Evolutionary conservation across 768 basidiomycete species (phyloP).

Genomic region (Sarcodon aspratus): DNA sequence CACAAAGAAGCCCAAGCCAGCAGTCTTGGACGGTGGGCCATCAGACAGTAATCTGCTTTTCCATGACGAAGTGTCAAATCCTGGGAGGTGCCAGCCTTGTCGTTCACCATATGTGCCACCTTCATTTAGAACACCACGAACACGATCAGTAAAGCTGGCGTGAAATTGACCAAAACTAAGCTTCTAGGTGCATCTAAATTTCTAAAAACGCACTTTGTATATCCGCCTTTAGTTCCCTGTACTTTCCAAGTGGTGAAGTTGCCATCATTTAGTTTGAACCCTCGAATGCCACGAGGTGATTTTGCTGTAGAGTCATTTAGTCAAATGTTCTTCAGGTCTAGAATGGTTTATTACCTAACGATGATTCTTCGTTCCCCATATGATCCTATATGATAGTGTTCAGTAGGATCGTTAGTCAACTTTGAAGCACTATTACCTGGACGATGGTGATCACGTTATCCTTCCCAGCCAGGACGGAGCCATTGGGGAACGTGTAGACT

Average conservation of each 20-base stretch:
- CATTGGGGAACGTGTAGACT: conserved; percentile 48
- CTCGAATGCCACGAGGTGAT: conserved; percentile 69
- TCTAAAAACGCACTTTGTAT: conserved; percentile 18
- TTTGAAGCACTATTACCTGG: conserved; percentile 32
- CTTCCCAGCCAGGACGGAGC: conserved; percentile 33
- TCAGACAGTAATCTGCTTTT: conserved; percentile 36
- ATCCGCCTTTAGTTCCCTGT: conserved; percentile 34
- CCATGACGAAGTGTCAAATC: conserved; percentile 58
- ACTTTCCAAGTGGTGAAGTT: conserved; percentile 30
- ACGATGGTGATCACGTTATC: conserved; percentile 75
- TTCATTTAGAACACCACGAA: conserved; percentile 33
- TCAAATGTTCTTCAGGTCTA: neutral
- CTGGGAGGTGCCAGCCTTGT: conserved; percentile 37
- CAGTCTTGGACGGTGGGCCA: conserved; percentile 43
- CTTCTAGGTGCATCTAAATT: neutral
- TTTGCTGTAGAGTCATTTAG: conserved; percentile 26
- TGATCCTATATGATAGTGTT: conserved; percentile 40
- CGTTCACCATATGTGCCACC: conserved; percentile 34
- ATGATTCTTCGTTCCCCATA: conserved; percentile 64
- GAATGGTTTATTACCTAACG: conserved; percentile 25
- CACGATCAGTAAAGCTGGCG: conserved; percentile 62
- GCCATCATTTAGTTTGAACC: conserved; percentile 58
- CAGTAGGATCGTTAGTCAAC: neutral
- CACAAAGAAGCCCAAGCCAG: conserved; percentile 78
- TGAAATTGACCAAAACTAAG: neutral